A percentile compares a stretch with the other conserved stretches of the same genome.
These are phyloP conservation scores for Neonectria coccinea DNA, from an alignment of 2,329 filamentous ascomycete species.

Conservation along the genomic window DNA sequence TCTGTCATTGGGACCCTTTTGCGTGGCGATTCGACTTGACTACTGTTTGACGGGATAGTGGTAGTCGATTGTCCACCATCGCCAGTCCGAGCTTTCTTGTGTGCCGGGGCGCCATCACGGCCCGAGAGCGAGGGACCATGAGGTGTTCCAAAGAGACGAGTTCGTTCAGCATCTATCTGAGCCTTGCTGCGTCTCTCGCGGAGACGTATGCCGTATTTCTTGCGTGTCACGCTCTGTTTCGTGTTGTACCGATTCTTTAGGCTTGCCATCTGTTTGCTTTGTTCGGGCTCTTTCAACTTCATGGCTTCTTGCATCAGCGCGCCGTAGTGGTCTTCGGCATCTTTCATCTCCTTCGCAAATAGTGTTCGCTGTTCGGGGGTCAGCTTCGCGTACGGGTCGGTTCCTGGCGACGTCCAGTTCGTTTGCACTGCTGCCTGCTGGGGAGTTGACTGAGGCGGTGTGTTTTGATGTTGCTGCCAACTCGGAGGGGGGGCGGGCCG, in stretches of 20 bases:
- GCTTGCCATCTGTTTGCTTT: constrained; percentile 52
- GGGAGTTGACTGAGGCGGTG: constrained; percentile 3
- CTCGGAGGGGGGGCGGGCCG: neutral
- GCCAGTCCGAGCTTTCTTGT: constrained; percentile 44
- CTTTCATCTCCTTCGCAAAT: constrained; percentile 48
- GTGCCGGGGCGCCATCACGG: constrained; percentile 21
- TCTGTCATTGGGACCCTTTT: constrained; percentile 48
- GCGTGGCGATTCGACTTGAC: constrained; percentile 34
- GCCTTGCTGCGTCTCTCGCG: constrained; percentile 60
- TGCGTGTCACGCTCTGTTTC: constrained; percentile 67
- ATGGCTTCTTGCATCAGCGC: constrained; percentile 58
- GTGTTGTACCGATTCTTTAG: constrained; percentile 66
- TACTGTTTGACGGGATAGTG: neutral
- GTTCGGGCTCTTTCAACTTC: constrained; percentile 49
- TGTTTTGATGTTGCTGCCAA: constrained; percentile 8
- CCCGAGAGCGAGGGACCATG: constrained; percentile 27
- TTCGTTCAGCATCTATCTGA: constrained; percentile 59
- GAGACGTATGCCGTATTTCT: constrained; percentile 68
- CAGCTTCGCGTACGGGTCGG: constrained; percentile 61
- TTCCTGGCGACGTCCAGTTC: constrained; percentile 33
- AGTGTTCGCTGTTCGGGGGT: constrained; percentile 40
- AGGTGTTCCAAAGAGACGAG: constrained; percentile 48
- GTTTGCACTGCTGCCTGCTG: constrained; percentile 9
- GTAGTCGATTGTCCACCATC: constrained; percentile 20
- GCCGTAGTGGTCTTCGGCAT: constrained; percentile 52